Base-by-base conservation (phyloP, 805 yeast genomes). In the Cyberlindnera bimundalis region DNA sequence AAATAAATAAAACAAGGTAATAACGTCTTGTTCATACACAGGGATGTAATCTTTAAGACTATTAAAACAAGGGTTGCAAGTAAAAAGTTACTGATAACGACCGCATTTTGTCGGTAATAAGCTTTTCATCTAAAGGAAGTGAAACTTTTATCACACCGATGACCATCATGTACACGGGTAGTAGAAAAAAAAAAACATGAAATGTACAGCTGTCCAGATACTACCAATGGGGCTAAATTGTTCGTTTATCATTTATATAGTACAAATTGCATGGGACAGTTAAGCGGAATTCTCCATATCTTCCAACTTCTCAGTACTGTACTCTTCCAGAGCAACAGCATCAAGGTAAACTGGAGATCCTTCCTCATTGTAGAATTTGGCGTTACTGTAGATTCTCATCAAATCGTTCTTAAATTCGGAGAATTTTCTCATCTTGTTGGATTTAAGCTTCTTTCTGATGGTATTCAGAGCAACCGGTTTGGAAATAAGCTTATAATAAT, bases 311-410 rank as follows among this genome's bases (percentile, higher is more conserved):
- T 86, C 88, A 52, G 84, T 85, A 58, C 87, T 84, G 29, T 76
- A 76, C 48, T 81, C 73, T 20, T 96, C 97, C 45, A 89, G 67
- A 11, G 60, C 65, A 37, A 71, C 69, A 7, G 98, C 95, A 64
- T 90, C 97, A 39, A 74, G 71, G 54, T 80, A 86, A 16, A 91
- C 91, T 55, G 85, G 68, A 1, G 96, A 86, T 0, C 95, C 96
- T 62, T 88, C 96, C 58, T 89, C 95, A 54, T 91, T 91, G 62
- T 88, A 90, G 35, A 79, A 78, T 50, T 83, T 75, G 17, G 97
- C 97, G 60, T 90, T 90, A 37, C 79, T 74, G 60, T 81, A 89
- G 81, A 91, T 87, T 39, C 76, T 70, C 47, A 78, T 78, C 45
- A 86, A 62, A 45, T 81, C 86, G 37, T 74, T 80, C 40, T 76